Base-by-base conservation (phyloP, 1,139 yeast species). In the Sugiyamaella xylanicola region DNA sequence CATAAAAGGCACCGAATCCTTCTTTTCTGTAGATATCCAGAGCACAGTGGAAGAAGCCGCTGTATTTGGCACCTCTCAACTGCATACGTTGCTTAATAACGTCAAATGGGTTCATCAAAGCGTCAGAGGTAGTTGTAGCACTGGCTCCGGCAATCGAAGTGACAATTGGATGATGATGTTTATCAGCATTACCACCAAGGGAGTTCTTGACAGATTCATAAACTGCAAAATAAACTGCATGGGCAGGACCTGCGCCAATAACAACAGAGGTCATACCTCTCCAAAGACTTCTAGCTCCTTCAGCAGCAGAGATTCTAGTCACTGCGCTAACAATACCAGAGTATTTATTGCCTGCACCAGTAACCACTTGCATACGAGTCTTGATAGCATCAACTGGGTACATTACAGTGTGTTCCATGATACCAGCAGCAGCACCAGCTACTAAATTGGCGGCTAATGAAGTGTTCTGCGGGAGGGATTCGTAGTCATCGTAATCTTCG, bases 241-340 rank as follows among this genome's bases (percentile, higher is more conserved):
- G 99, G 8, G 99, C 98, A 1, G 99, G 99, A 3, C 99, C 99
- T n/a, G 99, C 98, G 44, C 99, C 99, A 61, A 93, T 70, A 9
- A 92, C 84, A 61, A 95, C 96, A 1, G 97, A 88, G 15, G 93
- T 85, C 35, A 93, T 91, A 58, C 99, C 99, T 68, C 96, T 79
- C 97, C 98, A 93, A 46, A 92, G 80, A 1, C 96, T 88, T 57
- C 83, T 71, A 2, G 95, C 88, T 1, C 99, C 99, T 71, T 93
- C 99, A n/a, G 87, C 79, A 15, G 96, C 82, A 17, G 91, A 80
- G 57, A 93, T 91, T 64, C 81, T 80, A 20, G 90, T 78, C 53
- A 91, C 84, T 25, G 92, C 84, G 54, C 80, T 76, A 32, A 86
- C 76, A 43, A 82, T 74, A 41, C 82, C 80, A 1, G 75, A 53